phyloP scores from a whole-genome alignment of 305 asterid genomes.

The Salvia sclarea region DNA sequence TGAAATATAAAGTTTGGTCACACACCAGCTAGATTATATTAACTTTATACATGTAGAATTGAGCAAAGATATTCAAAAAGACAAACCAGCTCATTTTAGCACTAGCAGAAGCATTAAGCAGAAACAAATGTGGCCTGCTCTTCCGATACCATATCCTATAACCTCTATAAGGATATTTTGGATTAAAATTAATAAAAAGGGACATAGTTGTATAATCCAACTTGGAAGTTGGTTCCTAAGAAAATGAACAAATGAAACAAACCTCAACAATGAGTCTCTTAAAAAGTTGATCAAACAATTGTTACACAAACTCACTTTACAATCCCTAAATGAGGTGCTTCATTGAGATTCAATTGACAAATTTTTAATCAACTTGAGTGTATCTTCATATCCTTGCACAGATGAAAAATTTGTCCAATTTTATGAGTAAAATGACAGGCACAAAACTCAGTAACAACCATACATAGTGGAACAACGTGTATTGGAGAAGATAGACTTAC shows the following conservation, averaged over 20 bases:
- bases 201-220: conserved; percentile 9
- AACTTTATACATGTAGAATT: background rate
- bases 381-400: background rate
- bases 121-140: background rate
- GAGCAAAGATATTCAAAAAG: conserved; percentile 14
- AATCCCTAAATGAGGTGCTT: background rate
- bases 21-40: conserved; percentile 32
- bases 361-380: background rate
- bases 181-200: background rate
- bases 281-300: background rate
- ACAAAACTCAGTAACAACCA: conserved; percentile 5
- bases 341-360: background rate
- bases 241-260: conserved; percentile 12
- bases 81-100: conserved; percentile 5
- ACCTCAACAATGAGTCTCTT: background rate
- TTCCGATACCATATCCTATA: no score
- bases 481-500: conserved; percentile 43
- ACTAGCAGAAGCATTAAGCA: conserved; percentile 15
- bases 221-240: conserved; percentile 10
- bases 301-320: background rate
- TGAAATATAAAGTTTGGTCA: conserved; percentile 58
- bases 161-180: background rate
- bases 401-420: conserved; percentile 9
- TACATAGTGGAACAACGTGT: background rate
- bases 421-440: conserved; percentile 14